phyloP scores from a whole-genome alignment of 306 rosid genomes.

The Prosopis cineraria region DNA sequence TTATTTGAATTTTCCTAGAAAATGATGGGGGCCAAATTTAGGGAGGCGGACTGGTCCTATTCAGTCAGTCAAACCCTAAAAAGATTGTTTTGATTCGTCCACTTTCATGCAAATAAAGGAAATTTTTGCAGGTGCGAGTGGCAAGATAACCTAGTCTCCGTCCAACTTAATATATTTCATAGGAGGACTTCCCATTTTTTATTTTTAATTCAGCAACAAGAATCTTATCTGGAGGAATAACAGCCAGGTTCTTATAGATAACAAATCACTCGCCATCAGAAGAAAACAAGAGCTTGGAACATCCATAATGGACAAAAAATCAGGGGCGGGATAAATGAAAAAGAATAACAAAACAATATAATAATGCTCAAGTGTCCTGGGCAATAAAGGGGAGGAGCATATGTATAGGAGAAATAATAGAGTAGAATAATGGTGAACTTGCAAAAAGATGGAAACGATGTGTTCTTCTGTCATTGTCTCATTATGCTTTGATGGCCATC shows the following conservation, averaged over 20 bases:
- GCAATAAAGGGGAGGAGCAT: constrained; percentile 1
- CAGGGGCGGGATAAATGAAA: background rate
- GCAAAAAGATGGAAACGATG: constrained; percentile 31
- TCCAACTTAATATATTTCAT: constrained; percentile 6
- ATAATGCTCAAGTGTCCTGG: background rate
- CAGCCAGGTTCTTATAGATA: constrained; percentile 28
- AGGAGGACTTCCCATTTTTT: background rate
- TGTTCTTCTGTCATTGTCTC: constrained; percentile 54
- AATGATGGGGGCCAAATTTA: background rate
- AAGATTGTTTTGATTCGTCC: constrained; percentile 25
- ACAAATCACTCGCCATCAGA: constrained; percentile 6
- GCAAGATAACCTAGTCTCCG: background rate
- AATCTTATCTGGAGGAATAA: constrained; percentile 33
- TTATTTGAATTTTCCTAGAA: background rate
- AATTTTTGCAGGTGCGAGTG: constrained; percentile 1
- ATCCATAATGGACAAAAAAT: constrained; percentile 38
- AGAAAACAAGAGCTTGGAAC: constrained; percentile 44
- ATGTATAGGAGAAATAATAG: constrained; percentile 18
- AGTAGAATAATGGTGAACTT: constrained; percentile 20
- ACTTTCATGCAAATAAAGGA: constrained; percentile 14
- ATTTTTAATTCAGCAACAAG: background rate
- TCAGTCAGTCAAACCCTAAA: constrained; percentile 24
- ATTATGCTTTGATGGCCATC: constrained; percentile 44
- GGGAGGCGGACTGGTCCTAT: constrained; percentile 16
- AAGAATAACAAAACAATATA: constrained; percentile 2